These are phyloP conservation scores for Fusarium chaquense DNA, from an alignment of 2,329 filamentous ascomycete species.

Conservation along the genomic window DNA sequence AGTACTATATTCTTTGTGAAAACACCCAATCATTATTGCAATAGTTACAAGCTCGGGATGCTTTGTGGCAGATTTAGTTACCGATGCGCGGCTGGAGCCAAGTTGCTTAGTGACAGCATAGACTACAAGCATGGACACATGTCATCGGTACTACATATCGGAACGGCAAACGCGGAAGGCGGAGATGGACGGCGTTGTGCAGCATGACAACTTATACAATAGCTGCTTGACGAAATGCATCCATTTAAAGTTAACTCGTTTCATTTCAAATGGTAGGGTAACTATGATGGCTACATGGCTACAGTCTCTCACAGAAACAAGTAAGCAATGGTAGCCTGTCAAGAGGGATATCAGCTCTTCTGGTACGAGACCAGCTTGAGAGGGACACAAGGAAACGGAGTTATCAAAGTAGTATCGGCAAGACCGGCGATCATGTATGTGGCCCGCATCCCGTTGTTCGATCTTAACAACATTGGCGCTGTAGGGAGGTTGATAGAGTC, in stretches of 20 bases:
- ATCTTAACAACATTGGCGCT: neutral
- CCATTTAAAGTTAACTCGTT: neutral
- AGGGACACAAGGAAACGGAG: neutral
- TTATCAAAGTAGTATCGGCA: neutral
- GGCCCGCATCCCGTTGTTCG: neutral
- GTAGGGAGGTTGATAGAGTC: neutral
- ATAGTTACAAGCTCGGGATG: neutral
- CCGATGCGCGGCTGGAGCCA: neutral
- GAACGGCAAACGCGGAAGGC: neutral
- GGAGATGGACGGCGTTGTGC: neutral
- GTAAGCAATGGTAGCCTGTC: neutral
- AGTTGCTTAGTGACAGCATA: neutral
- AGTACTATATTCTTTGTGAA: neutral
- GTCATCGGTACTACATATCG: neutral
- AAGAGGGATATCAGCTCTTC: neutral
- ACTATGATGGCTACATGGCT: neutral
- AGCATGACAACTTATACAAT: neutral
- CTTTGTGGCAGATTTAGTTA: neutral
- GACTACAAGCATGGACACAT: neutral
- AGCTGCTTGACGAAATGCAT: neutral
- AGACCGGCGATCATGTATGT: neutral
- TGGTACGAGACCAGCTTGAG: too few species aligned
- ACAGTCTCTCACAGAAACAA: neutral
- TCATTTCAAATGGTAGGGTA: neutral
- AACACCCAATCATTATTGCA: too few species aligned